A percentile compares a stretch with the other conserved stretches of the same genome.
phyloP scores from a whole-genome alignment of 1,284 basidiomycete genomes.

The Filobasidium uniguttulatum region DNA sequence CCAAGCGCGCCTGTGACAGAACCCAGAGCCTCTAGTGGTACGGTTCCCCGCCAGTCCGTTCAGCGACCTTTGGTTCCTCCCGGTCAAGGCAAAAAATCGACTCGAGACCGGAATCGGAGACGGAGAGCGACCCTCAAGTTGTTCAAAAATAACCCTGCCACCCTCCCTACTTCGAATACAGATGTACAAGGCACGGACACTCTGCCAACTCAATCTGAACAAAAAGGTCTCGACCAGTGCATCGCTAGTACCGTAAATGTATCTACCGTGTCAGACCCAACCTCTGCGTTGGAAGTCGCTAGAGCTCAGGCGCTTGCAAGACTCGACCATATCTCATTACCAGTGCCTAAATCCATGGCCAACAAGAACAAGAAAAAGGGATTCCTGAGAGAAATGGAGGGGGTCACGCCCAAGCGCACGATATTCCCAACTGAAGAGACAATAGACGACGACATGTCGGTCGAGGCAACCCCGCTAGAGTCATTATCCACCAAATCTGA shows the following conservation, averaged over 20 bases:
- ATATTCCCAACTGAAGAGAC: background rate
- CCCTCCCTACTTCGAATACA: too few relatives aligned
- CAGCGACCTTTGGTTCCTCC: conserved; percentile 19
- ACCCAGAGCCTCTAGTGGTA: background rate
- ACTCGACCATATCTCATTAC: conserved; percentile 5
- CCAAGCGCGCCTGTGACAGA: background rate
- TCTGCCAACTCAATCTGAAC: too few relatives aligned
- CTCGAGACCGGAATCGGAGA: conserved; percentile 28
- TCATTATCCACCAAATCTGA: too few relatives aligned
- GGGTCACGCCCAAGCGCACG: conserved; percentile 18
- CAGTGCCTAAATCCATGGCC: conserved; percentile 20
- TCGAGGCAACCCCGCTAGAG: too few relatives aligned
- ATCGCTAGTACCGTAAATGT: too few relatives aligned
- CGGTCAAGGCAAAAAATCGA: conserved; percentile 27
- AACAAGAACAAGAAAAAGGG: conserved; percentile 34
- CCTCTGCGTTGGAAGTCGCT: background rate
- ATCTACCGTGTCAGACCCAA: background rate
- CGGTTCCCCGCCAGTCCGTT: background rate
- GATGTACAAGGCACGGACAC: too few relatives aligned
- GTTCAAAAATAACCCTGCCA: too few relatives aligned
- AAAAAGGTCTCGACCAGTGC: too few relatives aligned
- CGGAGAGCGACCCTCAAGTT: conserved; percentile 19
- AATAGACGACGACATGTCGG: too few relatives aligned
- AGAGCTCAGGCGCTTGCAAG: background rate
- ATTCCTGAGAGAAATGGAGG: conserved; percentile 28